These are phyloP conservation scores for Aureobasidium vineae DNA, from an alignment of 2,329 filamentous ascomycete genomes.

Conservation along the genomic window DNA sequence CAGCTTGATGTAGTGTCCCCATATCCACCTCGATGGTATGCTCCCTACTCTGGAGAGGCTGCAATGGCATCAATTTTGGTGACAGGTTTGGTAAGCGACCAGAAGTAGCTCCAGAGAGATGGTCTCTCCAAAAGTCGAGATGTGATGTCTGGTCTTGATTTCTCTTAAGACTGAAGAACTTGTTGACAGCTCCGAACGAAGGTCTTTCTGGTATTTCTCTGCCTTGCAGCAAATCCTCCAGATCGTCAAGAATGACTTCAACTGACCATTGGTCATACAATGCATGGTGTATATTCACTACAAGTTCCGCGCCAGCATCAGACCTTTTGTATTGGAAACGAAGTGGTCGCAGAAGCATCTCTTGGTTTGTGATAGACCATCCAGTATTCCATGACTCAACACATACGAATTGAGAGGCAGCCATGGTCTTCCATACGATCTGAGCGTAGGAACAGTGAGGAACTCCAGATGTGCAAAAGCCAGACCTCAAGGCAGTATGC, in stretches of 20 bases:
- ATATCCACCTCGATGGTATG: conserved; percentile 2
- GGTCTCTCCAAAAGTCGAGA: conserved; percentile 66
- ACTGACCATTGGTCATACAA: conserved; percentile 94
- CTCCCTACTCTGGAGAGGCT: not conserved
- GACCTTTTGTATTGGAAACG: conserved; percentile 54
- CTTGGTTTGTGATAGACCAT: conserved; percentile 35
- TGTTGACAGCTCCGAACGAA: conserved; percentile 58
- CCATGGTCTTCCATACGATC: conserved; percentile 60
- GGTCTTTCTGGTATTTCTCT: conserved; percentile 45
- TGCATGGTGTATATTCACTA: conserved; percentile 72
- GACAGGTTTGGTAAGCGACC: conserved; percentile 60
- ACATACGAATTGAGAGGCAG: conserved; percentile 35
- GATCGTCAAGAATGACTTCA: conserved; percentile 66
- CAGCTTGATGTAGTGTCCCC: conserved; percentile 5
- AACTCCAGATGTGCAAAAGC: conserved; percentile 59
- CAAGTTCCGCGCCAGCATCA: conserved; percentile 35
- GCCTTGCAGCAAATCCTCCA: conserved; percentile 53
- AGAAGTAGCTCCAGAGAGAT: conserved; percentile 59
- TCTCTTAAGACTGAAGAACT: conserved; percentile 31
- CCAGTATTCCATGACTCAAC: conserved; percentile 28
- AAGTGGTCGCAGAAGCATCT: conserved; percentile 58
- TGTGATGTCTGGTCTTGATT: conserved; percentile 41
- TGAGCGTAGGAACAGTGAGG: conserved; percentile 55
- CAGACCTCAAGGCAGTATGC: conserved; percentile 71
- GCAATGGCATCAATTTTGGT: conserved; percentile 35